These are phyloP conservation scores for Babjeviella inositovora DNA, from an alignment of 805 yeast species.

Conservation along the genomic window DNA sequence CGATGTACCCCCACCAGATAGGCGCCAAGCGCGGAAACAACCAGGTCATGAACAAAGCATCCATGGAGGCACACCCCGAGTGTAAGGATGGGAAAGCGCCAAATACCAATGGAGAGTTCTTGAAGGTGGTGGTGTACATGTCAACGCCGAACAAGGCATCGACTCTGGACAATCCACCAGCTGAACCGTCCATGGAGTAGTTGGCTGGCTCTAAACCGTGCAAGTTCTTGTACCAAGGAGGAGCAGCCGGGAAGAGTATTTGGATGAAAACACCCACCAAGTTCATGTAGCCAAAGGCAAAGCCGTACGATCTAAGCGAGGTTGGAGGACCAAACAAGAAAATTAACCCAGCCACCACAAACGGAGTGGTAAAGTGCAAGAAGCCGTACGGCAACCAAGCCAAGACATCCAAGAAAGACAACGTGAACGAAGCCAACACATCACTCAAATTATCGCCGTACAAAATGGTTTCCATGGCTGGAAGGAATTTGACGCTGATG, in stretches of 20 bases:
- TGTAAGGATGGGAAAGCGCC: slow-evolving; percentile 85
- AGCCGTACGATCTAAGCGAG: slow-evolving; percentile 66
- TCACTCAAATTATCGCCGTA: slow-evolving; percentile 85
- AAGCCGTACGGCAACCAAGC: slow-evolving; percentile 96
- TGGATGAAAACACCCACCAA: slow-evolving; percentile 73
- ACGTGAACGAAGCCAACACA: slow-evolving; percentile 61
- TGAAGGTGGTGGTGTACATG: slow-evolving; percentile 69
- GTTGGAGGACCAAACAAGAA: slow-evolving; percentile 90
- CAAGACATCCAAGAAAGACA: slow-evolving; percentile 52
- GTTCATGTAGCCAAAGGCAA: slow-evolving; percentile 93
- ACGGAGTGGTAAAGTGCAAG: slow-evolving; percentile 82
- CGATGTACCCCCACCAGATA: slow-evolving; percentile 60
- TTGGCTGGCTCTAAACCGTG: slow-evolving; percentile 85
- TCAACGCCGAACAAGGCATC: slow-evolving; percentile 67
- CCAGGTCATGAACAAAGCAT: slow-evolving; percentile 72
- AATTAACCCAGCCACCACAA: slow-evolving; percentile 61
- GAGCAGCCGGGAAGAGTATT: slow-evolving; percentile 81
- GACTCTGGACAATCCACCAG: slow-evolving; percentile 88
- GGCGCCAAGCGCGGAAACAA: slow-evolving; percentile 60
- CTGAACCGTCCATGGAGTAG: slow-evolving; percentile 83
- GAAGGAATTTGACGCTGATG: slow-evolving; percentile 77
- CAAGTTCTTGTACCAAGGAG: slow-evolving; percentile 88
- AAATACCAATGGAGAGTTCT: slow-evolving; percentile 81
- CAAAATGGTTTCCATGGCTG: slow-evolving; percentile 81
- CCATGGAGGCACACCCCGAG: slow-evolving; percentile 90